Base-by-base conservation (phyloP, 805 yeast genomes). In the Suhomyces sp. region DNA sequence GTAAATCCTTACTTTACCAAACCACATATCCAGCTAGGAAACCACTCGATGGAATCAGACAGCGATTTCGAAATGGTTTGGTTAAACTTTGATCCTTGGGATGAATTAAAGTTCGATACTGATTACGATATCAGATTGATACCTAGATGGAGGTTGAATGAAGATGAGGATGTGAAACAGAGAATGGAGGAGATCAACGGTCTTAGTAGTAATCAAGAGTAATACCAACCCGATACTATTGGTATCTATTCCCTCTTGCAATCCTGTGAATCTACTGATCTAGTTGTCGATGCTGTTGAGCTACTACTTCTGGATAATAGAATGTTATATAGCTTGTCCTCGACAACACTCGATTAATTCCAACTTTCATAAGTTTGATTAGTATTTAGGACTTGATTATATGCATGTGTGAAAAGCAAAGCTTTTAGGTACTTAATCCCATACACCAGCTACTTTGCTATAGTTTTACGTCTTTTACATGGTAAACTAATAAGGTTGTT, bases 61-160 rank as follows among this genome's bases (percentile, higher is more conserved):
- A 77, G 71, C n/a, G 76, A 73, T 24, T 71, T 76, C 45, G 77
- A 75, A n/a, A 59, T 63, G 63, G 74, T 71, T 26, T 76, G 80
- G 80, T 56, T 64, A 15, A 69, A 70, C 52, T 73, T 75, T 50
- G 79, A 76, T 49, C 80, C 80, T 1, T 76, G 80, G 80, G 74
- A 71, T 23, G 80, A 74, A 57, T 60, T 76, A 56, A 68, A 66
- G 53, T 49, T 63, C 33, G 79, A 76, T 48, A 71, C 75, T 2
- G 70, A 68, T 40, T 71, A 62, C 52, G 78, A 74, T 44, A 70
- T 76, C 22, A 60, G 78, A 29, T 60, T 74, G 48, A 68, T 75
- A 26, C 77, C 78, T 6, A 59, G 60, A 24, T 59, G 61, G 60
- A 46, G 57, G 22, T 49, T 49, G 49, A 23, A 13, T 12, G 44